A percentile compares a stretch with the other conserved stretches of the same genome.
Evolutionary conservation across 345 rosid genomes (phyloP).

Genomic region (Ceriops tagal): DNA sequence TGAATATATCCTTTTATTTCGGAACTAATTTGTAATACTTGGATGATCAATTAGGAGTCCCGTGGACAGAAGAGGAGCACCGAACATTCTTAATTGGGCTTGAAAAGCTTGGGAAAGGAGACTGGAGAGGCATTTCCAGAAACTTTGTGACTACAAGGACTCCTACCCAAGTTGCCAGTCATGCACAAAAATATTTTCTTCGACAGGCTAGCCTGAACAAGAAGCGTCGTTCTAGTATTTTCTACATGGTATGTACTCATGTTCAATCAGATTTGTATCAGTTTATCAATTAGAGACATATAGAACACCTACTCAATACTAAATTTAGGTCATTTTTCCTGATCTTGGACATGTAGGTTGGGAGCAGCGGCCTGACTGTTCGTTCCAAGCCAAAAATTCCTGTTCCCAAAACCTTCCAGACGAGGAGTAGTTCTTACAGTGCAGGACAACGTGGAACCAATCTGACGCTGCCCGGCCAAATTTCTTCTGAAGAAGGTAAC

Average conservation of each 20-base stretch:
- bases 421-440: background rate
- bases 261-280: background rate
- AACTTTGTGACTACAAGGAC: slow-evolving; percentile 58
- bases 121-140: slow-evolving; percentile 71
- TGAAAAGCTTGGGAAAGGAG: slow-evolving; percentile 64
- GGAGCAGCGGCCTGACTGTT: slow-evolving; percentile 1
- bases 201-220: slow-evolving; percentile 42
- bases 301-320: background rate
- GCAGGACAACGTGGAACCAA: background rate
- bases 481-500: background rate
- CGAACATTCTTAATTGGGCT: slow-evolving; percentile 47
- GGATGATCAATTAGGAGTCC: slow-evolving; percentile 38
- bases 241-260: slow-evolving; percentile 42
- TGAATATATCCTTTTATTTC: background rate
- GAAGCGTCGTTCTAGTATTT: slow-evolving; percentile 64
- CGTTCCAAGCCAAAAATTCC: background rate
- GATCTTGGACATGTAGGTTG: slow-evolving; percentile 22
- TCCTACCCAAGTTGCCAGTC: slow-evolving; percentile 74
- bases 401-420: background rate
- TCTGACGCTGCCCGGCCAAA: slow-evolving; percentile 12
- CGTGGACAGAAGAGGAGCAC: slow-evolving; percentile 78
- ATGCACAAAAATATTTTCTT: slow-evolving; percentile 71
- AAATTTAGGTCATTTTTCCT: background rate
- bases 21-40: background rate
- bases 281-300: too few species aligned